phyloP scores from a whole-genome alignment of 176 grass and related monocot species.

The Bothriochloa decipiens region DNA sequence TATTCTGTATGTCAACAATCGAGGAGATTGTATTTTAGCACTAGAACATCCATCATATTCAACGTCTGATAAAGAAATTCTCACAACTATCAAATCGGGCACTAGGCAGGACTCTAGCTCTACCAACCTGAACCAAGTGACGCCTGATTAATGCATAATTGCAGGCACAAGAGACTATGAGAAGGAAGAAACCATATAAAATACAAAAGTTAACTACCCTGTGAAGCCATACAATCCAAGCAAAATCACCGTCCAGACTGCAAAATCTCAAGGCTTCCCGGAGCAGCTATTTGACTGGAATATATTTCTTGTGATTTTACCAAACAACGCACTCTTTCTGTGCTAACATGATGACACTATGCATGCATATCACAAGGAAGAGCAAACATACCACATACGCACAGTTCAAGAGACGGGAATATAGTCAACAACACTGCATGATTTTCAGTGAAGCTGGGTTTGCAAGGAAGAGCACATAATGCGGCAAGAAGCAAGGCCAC shows the following conservation, averaged over 20 bases:
- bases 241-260: constrained; percentile 29
- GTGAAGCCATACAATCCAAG: neutral
- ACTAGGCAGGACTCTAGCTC: constrained; percentile 25
- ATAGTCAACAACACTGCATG: constrained; percentile 31
- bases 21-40: neutral
- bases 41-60: neutral
- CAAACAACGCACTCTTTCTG: constrained; percentile 27
- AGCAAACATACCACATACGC: constrained; percentile 22
- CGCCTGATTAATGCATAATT: constrained; percentile 15
- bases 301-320: constrained; percentile 37
- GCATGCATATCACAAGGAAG: constrained; percentile 33
- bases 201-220: constrained; percentile 15
- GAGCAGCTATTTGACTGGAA: constrained; percentile 33
- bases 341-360: constrained; percentile 34
- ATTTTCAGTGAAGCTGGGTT: constrained; percentile 45
- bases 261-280: constrained; percentile 28
- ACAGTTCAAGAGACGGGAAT: neutral
- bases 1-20: neutral
- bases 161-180: neutral
- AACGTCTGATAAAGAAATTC: neutral
- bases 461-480: constrained; percentile 34
- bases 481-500: neutral
- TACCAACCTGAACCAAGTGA: constrained; percentile 16
- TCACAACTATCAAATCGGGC: neutral
- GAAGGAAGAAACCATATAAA: neutral